phyloP scores from a whole-genome alignment of 2,329 filamentous ascomycete species.

The Aspergillus udagawae region DNA sequence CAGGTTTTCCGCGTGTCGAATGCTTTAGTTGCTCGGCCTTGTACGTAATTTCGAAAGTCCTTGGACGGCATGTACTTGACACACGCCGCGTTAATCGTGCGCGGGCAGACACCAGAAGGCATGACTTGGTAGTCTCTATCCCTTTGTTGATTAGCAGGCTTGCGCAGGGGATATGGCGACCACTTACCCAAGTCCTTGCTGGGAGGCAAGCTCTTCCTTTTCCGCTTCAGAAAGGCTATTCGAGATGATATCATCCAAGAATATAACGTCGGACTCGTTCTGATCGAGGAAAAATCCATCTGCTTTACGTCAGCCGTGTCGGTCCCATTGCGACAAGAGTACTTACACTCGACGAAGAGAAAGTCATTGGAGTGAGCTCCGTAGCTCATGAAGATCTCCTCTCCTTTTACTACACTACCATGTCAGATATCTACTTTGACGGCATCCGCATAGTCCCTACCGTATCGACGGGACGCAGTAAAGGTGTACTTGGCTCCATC shows the following conservation, averaged over 20 bases:
- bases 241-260: conserved; percentile 33
- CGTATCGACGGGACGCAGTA: conserved; percentile 21
- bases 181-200: conserved; percentile 25
- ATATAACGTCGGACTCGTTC: conserved; percentile 32
- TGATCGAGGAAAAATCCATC: conserved; percentile 34
- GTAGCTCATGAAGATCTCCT: conserved; percentile 38
- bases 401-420: conserved; percentile 26
- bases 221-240: conserved; percentile 17
- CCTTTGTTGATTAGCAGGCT: neutral
- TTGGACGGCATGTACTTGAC: conserved; percentile 26
- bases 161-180: neutral
- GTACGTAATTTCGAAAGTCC: conserved; percentile 27
- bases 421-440: neutral
- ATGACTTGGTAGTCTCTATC: conserved; percentile 29
- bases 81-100: conserved; percentile 28
- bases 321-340: neutral
- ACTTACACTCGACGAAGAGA: conserved; percentile 34
- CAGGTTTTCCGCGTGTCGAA: conserved; percentile 19
- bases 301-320: conserved; percentile 7
- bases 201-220: conserved; percentile 19
- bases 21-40: conserved; percentile 15
- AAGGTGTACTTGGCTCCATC: conserved; percentile 24
- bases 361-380: conserved; percentile 37
- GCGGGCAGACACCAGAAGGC: conserved; percentile 21
- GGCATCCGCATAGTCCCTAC: conserved; percentile 10